Percentiles rank a stretch among this genome's conserved stretches.
These are phyloP conservation scores for Drechslerella stenobrocha DNA, from an alignment of 2,329 filamentous ascomycete species.

Conservation along the genomic window DNA sequence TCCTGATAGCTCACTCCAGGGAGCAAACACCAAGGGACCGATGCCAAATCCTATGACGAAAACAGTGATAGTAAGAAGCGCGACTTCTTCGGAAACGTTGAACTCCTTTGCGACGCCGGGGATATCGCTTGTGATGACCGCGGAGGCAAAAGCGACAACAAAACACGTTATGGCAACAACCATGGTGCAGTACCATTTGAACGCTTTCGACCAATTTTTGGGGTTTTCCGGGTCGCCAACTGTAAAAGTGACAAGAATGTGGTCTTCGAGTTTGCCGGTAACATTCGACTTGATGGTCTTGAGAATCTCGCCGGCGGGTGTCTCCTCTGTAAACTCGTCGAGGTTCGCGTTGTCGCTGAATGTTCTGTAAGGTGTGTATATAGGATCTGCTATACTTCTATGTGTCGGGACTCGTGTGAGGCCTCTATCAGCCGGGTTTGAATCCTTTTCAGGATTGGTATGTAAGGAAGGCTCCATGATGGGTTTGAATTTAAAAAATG, in stretches of 20 bases:
- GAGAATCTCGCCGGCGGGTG: constrained; percentile 65
- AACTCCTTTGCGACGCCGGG: constrained; percentile 67
- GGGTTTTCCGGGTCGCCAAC: constrained; percentile 75
- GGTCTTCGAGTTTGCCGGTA: constrained; percentile 60
- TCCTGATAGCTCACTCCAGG: constrained; percentile 74
- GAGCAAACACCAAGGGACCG: constrained; percentile 79
- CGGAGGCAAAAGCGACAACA: constrained; percentile 71
- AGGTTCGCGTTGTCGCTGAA: constrained; percentile 66
- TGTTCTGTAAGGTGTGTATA: constrained; percentile 67
- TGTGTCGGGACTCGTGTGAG: too few species aligned
- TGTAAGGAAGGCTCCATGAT: too few species aligned
- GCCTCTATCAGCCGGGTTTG: too few species aligned
- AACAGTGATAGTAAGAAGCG: constrained; percentile 71
- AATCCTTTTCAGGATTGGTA: too few species aligned
- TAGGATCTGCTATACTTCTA: constrained; percentile 12
- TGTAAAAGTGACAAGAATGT: constrained; percentile 71
- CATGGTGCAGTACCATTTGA: constrained; percentile 85
- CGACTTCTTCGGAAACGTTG: constrained; percentile 70
- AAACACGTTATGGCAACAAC: constrained; percentile 76
- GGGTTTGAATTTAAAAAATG: too few species aligned
- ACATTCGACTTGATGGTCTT: constrained; percentile 61
- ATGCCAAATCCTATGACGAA: constrained; percentile 83
- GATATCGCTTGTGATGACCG: constrained; percentile 77
- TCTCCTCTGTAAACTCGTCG: constrained; percentile 69
- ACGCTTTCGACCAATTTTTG: constrained; percentile 79